Conservation (phyloP, 768 basidiomycete species). For the Floccularia luteovirens region DNA sequence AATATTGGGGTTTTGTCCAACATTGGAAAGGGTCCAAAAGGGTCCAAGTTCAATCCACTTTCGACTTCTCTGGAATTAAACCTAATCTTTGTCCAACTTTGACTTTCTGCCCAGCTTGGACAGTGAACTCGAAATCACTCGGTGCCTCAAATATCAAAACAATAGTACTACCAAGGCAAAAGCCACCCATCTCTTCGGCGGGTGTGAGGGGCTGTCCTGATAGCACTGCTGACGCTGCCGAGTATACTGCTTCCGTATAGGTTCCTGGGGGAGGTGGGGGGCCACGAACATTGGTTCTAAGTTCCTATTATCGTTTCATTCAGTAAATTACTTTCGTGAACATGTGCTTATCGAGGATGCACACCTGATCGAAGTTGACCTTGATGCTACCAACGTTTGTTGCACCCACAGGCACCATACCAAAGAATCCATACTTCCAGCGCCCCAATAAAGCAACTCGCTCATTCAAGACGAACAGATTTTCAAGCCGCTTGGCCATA, state of each 20-base stretch:
- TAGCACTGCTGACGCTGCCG: slow-evolving; percentile 73
- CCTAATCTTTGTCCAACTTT: slow-evolving; percentile 83
- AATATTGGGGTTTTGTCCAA: too few species aligned
- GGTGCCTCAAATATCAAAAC: slow-evolving; percentile 98
- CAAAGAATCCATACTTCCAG: slow-evolving; percentile 94
- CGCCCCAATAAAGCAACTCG: slow-evolving; percentile 90
- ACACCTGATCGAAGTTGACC: slow-evolving; percentile 87
- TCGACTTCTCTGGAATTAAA: slow-evolving; percentile 31
- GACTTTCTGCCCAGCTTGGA: slow-evolving; percentile 76
- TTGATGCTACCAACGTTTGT: slow-evolving; percentile 97
- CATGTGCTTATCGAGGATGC: slow-evolving; percentile 4
- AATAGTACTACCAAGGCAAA: slow-evolving; percentile 91
- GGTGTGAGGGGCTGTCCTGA: slow-evolving; percentile 81
- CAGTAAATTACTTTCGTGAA: neutral
- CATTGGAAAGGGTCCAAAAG: too few species aligned
- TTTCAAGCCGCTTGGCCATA: slow-evolving; percentile 86
- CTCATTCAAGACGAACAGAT: slow-evolving; percentile 97
- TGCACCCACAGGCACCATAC: slow-evolving; percentile 96
- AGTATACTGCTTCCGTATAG: slow-evolving; percentile 89
- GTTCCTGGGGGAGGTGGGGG: slow-evolving; percentile 72
- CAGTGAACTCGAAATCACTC: slow-evolving; percentile 65
- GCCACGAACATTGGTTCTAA: slow-evolving; percentile 85
- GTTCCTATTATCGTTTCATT: slow-evolving; percentile 35
- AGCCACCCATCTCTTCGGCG: slow-evolving; percentile 97
- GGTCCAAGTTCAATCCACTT: slow-evolving; percentile 11